phyloP scores from a whole-genome alignment of 73 alveolate genomes.

The Paramecium sexaurelia region DNA sequence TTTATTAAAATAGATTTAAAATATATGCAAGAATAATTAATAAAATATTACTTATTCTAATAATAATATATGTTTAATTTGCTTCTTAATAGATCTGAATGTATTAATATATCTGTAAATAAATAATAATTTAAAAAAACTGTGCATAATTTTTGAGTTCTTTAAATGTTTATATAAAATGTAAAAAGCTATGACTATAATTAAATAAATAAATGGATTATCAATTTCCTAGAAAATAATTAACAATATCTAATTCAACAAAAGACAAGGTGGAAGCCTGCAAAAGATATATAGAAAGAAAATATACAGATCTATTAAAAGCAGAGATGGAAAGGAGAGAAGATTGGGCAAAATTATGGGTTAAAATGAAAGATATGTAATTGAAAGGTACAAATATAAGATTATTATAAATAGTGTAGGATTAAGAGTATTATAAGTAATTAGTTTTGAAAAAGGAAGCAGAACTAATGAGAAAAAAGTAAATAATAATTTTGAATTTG shows the following conservation, averaged over 20 bases:
- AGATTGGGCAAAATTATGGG: slow-evolving; percentile 26
- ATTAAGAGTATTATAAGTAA: slow-evolving; percentile 21
- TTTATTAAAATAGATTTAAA: neutral
- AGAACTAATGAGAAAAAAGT: slow-evolving; percentile 47
- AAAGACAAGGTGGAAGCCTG: slow-evolving; percentile 69
- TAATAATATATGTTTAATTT: neutral
- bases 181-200: neutral
- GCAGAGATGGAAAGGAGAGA: slow-evolving; percentile 53
- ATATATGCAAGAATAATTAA: neutral
- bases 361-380: slow-evolving; percentile 29
- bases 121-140: neutral
- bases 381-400: neutral
- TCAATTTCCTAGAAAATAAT: slow-evolving; percentile 56
- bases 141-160: neutral
- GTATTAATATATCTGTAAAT: neutral
- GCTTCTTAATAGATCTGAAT: slow-evolving; percentile 29
- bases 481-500: neutral
- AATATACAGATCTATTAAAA: slow-evolving; percentile 24
- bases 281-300: slow-evolving; percentile 62
- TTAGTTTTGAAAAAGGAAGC: slow-evolving; percentile 31
- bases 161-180: neutral
- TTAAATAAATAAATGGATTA: slow-evolving; percentile 34
- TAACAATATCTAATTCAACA: slow-evolving; percentile 49
- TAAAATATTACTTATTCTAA: neutral
- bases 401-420: neutral